phyloP scores from a whole-genome alignment of 2,329 filamentous ascomycete species.

The Alternaria sp. region DNA sequence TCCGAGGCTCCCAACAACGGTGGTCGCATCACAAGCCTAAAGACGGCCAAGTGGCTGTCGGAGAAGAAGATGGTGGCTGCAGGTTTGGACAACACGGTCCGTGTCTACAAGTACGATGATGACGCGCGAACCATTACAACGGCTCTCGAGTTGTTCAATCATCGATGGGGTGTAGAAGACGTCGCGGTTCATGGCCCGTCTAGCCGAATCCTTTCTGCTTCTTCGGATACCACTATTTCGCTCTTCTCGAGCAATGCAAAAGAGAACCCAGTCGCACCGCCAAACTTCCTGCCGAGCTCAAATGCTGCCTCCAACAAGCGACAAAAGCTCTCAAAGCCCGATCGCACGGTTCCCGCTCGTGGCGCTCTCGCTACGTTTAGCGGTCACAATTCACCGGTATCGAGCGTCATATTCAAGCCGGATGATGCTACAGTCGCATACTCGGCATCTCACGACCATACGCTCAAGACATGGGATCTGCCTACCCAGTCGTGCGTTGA shows the following conservation, averaged over 20 bases:
- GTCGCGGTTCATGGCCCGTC: slow-evolving; percentile 77
- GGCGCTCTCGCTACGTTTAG: slow-evolving; percentile 79
- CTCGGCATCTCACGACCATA: slow-evolving; percentile 90
- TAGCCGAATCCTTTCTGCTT: slow-evolving; percentile 83
- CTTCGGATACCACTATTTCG: slow-evolving; percentile 82
- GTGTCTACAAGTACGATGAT: slow-evolving; percentile 89
- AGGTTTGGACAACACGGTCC: slow-evolving; percentile 83
- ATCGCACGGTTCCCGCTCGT: slow-evolving; percentile 72
- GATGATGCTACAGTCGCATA: slow-evolving; percentile 88
- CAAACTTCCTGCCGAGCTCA: slow-evolving; percentile 71
- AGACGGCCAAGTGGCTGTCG: slow-evolving; percentile 82
- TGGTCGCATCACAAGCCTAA: slow-evolving; percentile 73
- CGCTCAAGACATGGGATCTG: slow-evolving; percentile 88
- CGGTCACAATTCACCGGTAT: slow-evolving; percentile 76
- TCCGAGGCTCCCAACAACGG: slow-evolving; percentile 72
- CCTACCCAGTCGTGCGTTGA: slow-evolving; percentile 81
- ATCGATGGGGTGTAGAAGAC: slow-evolving; percentile 76
- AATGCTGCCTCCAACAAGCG: slow-evolving; percentile 74
- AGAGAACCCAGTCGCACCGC: slow-evolving; percentile 76
- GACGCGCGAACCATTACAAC: slow-evolving; percentile 70
- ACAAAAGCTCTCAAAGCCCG: slow-evolving; percentile 70
- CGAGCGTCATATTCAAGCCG: slow-evolving; percentile 84
- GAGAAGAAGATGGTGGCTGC: slow-evolving; percentile 81
- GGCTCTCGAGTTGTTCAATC: slow-evolving; percentile 82
- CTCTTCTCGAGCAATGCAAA: slow-evolving; percentile 86